These are phyloP conservation scores for Angomonas desouzai DNA, from an alignment of 208 protist species.

Conservation along the genomic window DNA sequence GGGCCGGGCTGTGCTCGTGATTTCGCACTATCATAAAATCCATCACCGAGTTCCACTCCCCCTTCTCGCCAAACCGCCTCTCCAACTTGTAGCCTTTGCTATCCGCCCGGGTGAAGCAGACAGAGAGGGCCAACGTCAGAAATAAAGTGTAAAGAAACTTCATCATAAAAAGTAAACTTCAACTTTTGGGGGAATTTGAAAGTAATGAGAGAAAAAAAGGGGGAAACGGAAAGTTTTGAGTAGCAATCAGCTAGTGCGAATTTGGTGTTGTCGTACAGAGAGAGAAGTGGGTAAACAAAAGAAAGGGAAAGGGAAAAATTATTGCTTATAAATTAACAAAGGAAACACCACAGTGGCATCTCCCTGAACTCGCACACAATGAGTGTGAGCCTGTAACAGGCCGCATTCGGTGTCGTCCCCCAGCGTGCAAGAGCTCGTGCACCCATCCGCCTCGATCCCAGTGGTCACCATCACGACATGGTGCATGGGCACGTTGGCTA, in stretches of 20 bases:
- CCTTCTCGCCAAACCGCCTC: slow-evolving; percentile 44
- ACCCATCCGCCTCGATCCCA: slow-evolving; percentile 78
- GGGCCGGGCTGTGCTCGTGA: slow-evolving; percentile 35
- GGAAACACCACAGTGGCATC: slow-evolving; percentile 88
- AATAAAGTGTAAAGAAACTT: not conserved
- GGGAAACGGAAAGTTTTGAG: slow-evolving; percentile 5
- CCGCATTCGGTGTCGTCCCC: slow-evolving; percentile 61
- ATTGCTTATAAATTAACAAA: slow-evolving; percentile 40
- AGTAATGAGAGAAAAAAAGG: slow-evolving; percentile 13
- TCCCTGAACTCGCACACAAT: slow-evolving; percentile 81
- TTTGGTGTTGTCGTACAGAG: too few species aligned
- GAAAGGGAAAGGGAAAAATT: slow-evolving; percentile 3
- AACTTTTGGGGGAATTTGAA: too few species aligned
- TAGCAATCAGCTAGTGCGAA: too few species aligned
- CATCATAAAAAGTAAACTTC: slow-evolving; percentile 15
- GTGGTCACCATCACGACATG: slow-evolving; percentile 79
- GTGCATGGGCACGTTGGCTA: slow-evolving; percentile 54
- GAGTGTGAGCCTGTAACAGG: slow-evolving; percentile 32
- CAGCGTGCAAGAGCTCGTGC: slow-evolving; percentile 71
- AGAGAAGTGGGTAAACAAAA: slow-evolving; percentile 6
- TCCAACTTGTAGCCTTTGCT: slow-evolving; percentile 67
- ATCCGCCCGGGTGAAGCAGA: slow-evolving; percentile 22
- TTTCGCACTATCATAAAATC: slow-evolving; percentile 52
- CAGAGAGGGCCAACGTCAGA: slow-evolving; percentile 23
- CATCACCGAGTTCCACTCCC: slow-evolving; percentile 45